phyloP scores from a whole-genome alignment of 768 basidiomycete genomes.

The Solioccasus polychromus region DNA sequence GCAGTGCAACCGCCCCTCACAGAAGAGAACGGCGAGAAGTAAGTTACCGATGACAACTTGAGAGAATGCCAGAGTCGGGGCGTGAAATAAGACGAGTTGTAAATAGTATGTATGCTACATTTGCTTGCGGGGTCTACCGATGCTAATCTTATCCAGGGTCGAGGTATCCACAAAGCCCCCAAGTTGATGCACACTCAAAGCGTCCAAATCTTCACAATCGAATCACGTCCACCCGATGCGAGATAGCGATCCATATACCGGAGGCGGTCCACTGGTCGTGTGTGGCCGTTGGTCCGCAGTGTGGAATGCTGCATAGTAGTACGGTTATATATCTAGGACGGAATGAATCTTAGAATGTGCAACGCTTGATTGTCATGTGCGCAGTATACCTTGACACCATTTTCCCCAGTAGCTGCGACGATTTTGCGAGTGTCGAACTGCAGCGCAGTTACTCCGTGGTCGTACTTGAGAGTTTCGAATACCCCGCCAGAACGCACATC shows the following conservation, averaged over 20 bases:
- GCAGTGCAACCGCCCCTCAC: no score
- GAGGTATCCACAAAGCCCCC: constrained; percentile 13
- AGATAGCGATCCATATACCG: constrained; percentile 97
- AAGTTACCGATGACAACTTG: neutral
- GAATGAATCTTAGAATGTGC: neutral
- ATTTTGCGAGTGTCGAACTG: constrained; percentile 97
- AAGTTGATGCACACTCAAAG: constrained; percentile 46
- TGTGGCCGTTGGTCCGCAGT: constrained; percentile 90
- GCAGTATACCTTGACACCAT: constrained; percentile 75
- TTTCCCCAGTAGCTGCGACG: constrained; percentile 89
- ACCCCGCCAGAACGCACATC: constrained; percentile 89
- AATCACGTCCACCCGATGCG: constrained; percentile 85
- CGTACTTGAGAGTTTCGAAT: constrained; percentile 87
- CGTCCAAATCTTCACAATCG: constrained; percentile 90
- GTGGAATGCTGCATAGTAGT: constrained; percentile 88
- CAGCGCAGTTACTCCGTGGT: constrained; percentile 84
- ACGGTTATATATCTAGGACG: constrained; percentile 82
- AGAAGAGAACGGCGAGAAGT: no score
- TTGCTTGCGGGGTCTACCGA: constrained; percentile 17
- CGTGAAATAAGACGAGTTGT: constrained; percentile 9
- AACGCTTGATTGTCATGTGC: neutral
- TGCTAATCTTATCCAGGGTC: constrained; percentile 16
- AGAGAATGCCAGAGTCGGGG: neutral
- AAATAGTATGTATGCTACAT: constrained; percentile 29
- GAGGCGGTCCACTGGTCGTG: constrained; percentile 78